These are phyloP conservation scores for Pichia exigua DNA, from an alignment of 805 yeast species.

Conservation along the genomic window DNA sequence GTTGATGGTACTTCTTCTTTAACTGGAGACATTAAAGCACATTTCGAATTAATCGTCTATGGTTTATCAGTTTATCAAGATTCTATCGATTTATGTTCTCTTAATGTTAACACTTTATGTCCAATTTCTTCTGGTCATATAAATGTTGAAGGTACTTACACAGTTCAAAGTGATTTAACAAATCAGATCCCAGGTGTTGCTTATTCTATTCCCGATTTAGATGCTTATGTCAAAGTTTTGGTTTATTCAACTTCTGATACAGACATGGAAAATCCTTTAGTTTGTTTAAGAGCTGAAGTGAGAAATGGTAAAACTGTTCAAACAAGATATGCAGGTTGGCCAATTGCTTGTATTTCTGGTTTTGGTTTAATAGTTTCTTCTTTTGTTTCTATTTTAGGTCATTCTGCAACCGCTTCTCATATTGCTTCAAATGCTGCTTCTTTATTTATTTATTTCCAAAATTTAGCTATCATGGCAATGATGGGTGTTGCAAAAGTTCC, in stretches of 20 bases:
- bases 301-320: slow-evolving; percentile 91
- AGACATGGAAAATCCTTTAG: slow-evolving; percentile 42
- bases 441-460: slow-evolving; percentile 87
- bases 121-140: slow-evolving; percentile 86
- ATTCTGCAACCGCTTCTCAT: slow-evolving; percentile 89
- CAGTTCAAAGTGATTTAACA: slow-evolving; percentile 32
- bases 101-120: slow-evolving; percentile 52
- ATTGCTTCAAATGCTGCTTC: slow-evolving; percentile 95
- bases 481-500: slow-evolving; percentile 90
- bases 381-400: slow-evolving; percentile 77
- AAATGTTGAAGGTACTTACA: slow-evolving; percentile 45
- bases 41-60: slow-evolving; percentile 63
- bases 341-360: slow-evolving; percentile 86
- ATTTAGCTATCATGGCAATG: slow-evolving; percentile 87
- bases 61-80: slow-evolving; percentile 60
- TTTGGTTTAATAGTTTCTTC: slow-evolving; percentile 85
- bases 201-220: slow-evolving; percentile 87
- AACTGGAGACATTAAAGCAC: slow-evolving; percentile 61
- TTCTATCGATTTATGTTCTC: slow-evolving; percentile 56
- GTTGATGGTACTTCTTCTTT: slow-evolving; percentile 75
- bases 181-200: slow-evolving; percentile 72
- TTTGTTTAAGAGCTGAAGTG: slow-evolving; percentile 86
- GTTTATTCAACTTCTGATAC: slow-evolving; percentile 47
- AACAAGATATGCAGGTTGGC: slow-evolving; percentile 90
- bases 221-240: slow-evolving; percentile 77